Conservation (phyloP, 2,329 filamentous ascomycete species). For the Phialophora tarda region DNA sequence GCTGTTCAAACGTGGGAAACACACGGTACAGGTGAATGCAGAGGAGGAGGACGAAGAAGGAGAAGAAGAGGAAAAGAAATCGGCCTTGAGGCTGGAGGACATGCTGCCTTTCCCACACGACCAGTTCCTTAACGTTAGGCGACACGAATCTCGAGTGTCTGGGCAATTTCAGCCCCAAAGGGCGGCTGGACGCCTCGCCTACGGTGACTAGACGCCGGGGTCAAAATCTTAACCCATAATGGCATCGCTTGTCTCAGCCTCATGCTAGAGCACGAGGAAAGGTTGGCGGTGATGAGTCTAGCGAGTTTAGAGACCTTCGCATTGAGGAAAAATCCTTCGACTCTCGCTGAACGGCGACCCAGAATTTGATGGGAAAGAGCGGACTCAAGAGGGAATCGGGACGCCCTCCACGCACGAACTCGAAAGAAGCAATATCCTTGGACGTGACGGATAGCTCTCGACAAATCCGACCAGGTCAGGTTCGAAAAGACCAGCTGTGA, state of each 20-base stretch:
- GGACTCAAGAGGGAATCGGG: not conserved
- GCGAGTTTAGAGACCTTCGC: not conserved
- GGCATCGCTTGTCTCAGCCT: conserved; percentile 14
- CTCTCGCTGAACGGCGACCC: not conserved
- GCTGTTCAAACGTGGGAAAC: not conserved
- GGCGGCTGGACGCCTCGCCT: conserved; percentile 9
- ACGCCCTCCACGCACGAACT: not conserved
- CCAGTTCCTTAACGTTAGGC: not conserved
- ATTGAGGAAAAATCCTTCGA: not conserved
- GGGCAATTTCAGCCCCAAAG: not conserved
- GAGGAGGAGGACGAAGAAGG: not conserved
- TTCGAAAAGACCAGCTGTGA: not conserved
- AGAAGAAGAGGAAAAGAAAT: not conserved
- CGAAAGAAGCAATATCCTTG: not conserved
- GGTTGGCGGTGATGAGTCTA: not conserved
- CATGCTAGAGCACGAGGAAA: not conserved
- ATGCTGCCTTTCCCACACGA: not conserved
- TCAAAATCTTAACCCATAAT: conserved; percentile 3
- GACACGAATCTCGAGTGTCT: not conserved
- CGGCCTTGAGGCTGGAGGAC: not conserved
- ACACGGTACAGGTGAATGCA: not conserved
- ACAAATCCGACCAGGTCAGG: not conserved
- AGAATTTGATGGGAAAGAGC: not conserved
- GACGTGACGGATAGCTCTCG: not conserved
- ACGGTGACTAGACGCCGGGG: not conserved